These are phyloP conservation scores for Rhizopogon vinicolor DNA, from an alignment of 768 basidiomycete genomes.

Conservation along the genomic window DNA sequence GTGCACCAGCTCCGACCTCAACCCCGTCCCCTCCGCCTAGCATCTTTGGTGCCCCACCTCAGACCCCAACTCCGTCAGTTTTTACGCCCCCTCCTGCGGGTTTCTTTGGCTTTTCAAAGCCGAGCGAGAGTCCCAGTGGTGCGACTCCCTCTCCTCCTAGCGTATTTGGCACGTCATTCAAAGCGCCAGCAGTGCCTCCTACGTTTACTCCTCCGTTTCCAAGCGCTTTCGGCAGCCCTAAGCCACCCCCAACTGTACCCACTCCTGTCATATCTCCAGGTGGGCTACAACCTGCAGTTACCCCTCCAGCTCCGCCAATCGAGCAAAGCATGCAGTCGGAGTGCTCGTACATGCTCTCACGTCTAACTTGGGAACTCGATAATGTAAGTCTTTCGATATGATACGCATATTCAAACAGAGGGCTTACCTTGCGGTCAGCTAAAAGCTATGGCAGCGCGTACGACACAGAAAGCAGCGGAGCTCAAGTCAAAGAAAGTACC, in stretches of 20 bases:
- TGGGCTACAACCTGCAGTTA: background rate
- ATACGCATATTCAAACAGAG: background rate
- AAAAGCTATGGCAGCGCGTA: conserved; percentile 32
- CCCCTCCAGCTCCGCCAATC: conserved; percentile 19
- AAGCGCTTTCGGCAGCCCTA: conserved; percentile 3
- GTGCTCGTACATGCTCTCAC: conserved; percentile 43
- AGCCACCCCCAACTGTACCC: background rate
- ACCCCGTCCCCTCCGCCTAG: conserved; percentile 1
- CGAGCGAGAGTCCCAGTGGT: conserved; percentile 3
- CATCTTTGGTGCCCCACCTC: background rate
- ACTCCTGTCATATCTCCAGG: background rate
- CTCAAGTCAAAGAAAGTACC: conserved; percentile 28
- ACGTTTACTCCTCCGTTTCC: conserved; percentile 10
- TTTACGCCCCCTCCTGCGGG: background rate
- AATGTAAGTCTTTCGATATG: conserved; percentile 38
- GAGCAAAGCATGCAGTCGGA: conserved; percentile 70
- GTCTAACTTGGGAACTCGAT: conserved; percentile 49
- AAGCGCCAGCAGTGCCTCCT: conserved; percentile 2
- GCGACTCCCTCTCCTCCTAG: conserved; percentile 2
- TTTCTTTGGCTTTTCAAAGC: background rate
- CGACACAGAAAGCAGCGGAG: conserved; percentile 30
- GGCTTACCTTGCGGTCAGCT: conserved; percentile 34
- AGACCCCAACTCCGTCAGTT: background rate
- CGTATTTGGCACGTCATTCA: conserved; percentile 3
- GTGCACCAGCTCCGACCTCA: background rate